These are phyloP conservation scores for Polytrichum commune DNA, from an alignment of 225 moss, liverwort and hornwort species.

Conservation along the genomic window DNA sequence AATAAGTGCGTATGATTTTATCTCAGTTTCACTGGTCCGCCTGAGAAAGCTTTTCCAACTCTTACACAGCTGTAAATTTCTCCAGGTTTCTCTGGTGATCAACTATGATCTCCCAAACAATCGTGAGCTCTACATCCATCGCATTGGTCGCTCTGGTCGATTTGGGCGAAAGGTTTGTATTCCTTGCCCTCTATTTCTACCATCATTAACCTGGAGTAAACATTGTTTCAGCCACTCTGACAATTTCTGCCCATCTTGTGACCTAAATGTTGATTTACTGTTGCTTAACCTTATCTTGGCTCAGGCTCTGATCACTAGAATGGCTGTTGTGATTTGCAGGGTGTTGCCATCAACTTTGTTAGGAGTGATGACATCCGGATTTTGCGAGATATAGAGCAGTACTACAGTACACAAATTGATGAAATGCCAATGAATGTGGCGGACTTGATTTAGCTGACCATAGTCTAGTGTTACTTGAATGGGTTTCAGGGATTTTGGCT, in stretches of 20 bases:
- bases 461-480: neutral
- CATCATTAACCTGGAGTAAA: too few species aligned
- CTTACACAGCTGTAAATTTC: neutral
- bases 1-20: too few species aligned
- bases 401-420: constrained; percentile 92
- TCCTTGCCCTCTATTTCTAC: neutral
- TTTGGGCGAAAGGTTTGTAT: constrained; percentile 76
- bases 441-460: constrained; percentile 55
- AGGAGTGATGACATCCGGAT: constrained; percentile 89
- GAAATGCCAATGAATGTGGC: constrained; percentile 97
- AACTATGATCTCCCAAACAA: constrained; percentile 90
- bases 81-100: constrained; percentile 45
- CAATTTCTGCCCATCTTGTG: too few species aligned
- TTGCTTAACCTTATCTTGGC: too few species aligned
- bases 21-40: too few species aligned
- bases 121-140: constrained; percentile 90
- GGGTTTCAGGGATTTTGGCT: neutral
- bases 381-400: constrained; percentile 90
- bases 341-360: constrained; percentile 93
- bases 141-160: constrained; percentile 88
- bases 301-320: too few species aligned
- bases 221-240: too few species aligned
- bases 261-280: neutral
- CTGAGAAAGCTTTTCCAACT: too few species aligned
- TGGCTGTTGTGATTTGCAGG: constrained; percentile 34